Percentiles rank a stretch among this genome's conserved stretches.
These are phyloP conservation scores for Calonectria pteridis DNA, from an alignment of 2,329 filamentous ascomycete genomes.

Conservation along the genomic window DNA sequence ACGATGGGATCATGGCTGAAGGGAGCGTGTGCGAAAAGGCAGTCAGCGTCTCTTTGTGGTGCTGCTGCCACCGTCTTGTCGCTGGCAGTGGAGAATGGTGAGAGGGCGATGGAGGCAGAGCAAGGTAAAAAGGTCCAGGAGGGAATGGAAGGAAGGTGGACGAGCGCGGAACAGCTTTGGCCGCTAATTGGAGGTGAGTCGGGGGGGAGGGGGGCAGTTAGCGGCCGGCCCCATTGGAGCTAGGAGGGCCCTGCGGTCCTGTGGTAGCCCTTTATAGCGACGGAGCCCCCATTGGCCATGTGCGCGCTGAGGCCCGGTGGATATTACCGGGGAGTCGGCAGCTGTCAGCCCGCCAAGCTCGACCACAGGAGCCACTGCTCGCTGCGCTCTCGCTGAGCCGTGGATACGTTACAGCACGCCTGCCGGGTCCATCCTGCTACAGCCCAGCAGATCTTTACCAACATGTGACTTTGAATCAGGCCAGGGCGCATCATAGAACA, in stretches of 20 bases:
- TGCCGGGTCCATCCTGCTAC: not conserved
- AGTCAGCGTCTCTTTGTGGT: not conserved
- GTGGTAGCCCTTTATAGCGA: not conserved
- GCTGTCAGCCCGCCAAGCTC: slow-evolving; percentile 20
- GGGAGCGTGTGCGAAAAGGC: not conserved
- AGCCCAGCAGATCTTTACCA: slow-evolving; percentile 5
- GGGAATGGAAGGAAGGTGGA: slow-evolving; percentile 8
- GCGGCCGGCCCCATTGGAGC: not conserved
- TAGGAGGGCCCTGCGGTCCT: not conserved
- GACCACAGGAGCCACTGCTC: not conserved
- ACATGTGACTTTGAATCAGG: slow-evolving; percentile 8
- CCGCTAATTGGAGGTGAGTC: slow-evolving; percentile 6
- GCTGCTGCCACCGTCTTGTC: slow-evolving; percentile 1
- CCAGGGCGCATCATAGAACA: not conserved
- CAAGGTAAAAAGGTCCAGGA: not conserved
- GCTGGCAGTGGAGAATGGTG: slow-evolving; percentile 14
- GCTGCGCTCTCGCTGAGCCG: not conserved
- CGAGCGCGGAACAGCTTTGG: not conserved
- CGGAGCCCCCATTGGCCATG: slow-evolving; percentile 11
- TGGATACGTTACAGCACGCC: not conserved
- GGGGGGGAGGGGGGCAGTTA: slow-evolving; percentile 13
- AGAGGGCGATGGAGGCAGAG: slow-evolving; percentile 6
- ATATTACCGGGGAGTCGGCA: slow-evolving; percentile 18
- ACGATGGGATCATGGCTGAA: slow-evolving; percentile 22
- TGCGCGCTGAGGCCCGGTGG: slow-evolving; percentile 5